Base-by-base conservation (phyloP, 306 rosid genomes). In the Psophocarpus tetragonolobus region DNA sequence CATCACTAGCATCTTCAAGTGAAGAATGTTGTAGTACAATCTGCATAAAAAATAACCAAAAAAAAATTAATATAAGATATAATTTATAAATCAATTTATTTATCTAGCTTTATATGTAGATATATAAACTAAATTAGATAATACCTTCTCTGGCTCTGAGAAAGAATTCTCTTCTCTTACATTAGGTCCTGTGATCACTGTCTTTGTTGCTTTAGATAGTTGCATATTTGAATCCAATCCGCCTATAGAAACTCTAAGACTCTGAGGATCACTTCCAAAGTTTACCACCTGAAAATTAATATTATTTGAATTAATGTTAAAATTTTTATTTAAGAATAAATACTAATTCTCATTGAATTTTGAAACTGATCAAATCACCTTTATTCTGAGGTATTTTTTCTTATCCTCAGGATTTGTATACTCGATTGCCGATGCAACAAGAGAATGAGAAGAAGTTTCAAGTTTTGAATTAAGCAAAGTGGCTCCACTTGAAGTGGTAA, bases 111-210 rank as follows among this genome's bases (percentile, higher is more conserved):
- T n/a, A n/a, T n/a, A n/a, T n/a, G n/a, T n/a, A n/a, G n/a, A n/a
- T n/a, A n/a, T n/a, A n/a, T n/a, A n/a, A n/a, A n/a, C n/a, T 50
- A 50, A 3, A 6, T 12, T 8, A 78, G 26, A 17, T 4, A 27
- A 0, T 83, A 89, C 97, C 94, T 89, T 92, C 0, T 30, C 85
- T 32, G 96, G 96, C 2, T 78, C 56, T 1, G 70, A 8, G 73
- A 90, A 92, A 38, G 97, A 90, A 63, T 92, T 92, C 68, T 90
- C 92, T 26, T 91, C 94, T 91, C 66, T 84, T 30, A 75, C 48
- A 75, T 89, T 78, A 30, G 18, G 20, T 4, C 94, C 83, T 1
- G 91, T 86, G 27, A 93, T 82, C 6, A 89, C 83, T 1, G 82
- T 80, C 81, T 71, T 83, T n/a, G 57, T 84, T 11, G 91, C 79